Conservation (phyloP, 768 basidiomycete species). For the Suillus subluteus region DNA sequence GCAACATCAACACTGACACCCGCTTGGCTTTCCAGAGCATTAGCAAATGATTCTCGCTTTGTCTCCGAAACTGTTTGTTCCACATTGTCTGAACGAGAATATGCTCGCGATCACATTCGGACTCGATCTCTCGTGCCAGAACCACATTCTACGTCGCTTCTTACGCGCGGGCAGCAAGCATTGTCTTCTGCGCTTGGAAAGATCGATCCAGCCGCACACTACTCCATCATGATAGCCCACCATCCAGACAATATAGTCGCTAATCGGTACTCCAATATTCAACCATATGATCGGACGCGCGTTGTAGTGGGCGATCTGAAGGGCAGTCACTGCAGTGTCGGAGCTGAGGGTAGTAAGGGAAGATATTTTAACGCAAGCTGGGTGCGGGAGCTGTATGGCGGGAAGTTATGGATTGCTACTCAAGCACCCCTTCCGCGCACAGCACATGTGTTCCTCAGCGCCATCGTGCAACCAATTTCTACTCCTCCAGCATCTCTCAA, state of each 20-base stretch:
- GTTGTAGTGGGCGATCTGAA: slow-evolving; percentile 48
- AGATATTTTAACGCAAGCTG: slow-evolving; percentile 85
- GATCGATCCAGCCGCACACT: slow-evolving; percentile 43
- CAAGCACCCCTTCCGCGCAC: slow-evolving; percentile 80
- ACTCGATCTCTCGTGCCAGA: slow-evolving; percentile 22
- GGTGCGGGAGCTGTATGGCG: slow-evolving; percentile 75
- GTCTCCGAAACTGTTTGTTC: slow-evolving; percentile 31
- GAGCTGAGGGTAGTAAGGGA: slow-evolving; percentile 30
- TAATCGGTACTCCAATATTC: slow-evolving; percentile 77
- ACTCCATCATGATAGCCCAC: slow-evolving; percentile 57
- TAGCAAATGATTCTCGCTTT: neutral
- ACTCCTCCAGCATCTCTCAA: slow-evolving; percentile 36
- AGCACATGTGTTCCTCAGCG: slow-evolving; percentile 74
- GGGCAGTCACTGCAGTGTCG: neutral
- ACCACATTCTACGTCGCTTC: neutral
- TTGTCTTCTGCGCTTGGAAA: slow-evolving; percentile 11
- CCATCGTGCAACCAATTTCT: slow-evolving; percentile 56
- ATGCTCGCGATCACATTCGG: slow-evolving; percentile 36
- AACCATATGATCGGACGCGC: slow-evolving; percentile 83
- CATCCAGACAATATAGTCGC: slow-evolving; percentile 44
- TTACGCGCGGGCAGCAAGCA: slow-evolving; percentile 15
- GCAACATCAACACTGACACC: neutral
- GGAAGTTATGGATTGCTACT: slow-evolving; percentile 83
- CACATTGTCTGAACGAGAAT: slow-evolving; percentile 43
- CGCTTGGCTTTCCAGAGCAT: slow-evolving; percentile 7